Conservation (phyloP, 2,329 filamentous ascomycete species). For the Neopestalotiopsis sp. region DNA sequence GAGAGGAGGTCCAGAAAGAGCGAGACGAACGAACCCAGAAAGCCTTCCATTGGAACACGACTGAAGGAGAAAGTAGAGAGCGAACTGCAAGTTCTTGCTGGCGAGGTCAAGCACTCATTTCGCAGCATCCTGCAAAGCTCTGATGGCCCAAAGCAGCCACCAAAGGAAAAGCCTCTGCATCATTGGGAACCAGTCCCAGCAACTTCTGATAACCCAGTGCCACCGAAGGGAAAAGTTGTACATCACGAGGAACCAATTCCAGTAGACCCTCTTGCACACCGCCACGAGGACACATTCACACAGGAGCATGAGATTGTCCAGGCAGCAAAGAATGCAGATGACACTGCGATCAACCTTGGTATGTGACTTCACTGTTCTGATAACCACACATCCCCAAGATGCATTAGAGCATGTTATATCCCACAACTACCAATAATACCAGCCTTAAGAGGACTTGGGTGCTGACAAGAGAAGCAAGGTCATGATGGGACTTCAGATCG, state of each 20-base stretch:
- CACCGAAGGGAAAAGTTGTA: background rate
- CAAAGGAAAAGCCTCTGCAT: background rate
- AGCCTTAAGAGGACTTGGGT: background rate
- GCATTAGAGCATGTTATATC: background rate
- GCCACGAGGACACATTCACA: too few species aligned
- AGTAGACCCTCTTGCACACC: background rate
- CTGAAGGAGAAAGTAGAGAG: background rate
- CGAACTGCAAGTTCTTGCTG: background rate
- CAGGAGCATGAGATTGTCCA: background rate
- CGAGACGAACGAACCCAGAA: constrained; percentile 22
- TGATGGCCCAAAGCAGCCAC: background rate
- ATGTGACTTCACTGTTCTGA: background rate
- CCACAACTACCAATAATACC: background rate
- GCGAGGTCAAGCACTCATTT: background rate
- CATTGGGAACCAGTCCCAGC: too few species aligned
- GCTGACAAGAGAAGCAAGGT: constrained; percentile 6
- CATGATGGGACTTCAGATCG: constrained; percentile 9
- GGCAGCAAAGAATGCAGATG: background rate
- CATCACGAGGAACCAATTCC: background rate
- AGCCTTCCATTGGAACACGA: background rate
- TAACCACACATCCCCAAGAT: background rate
- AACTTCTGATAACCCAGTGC: too few species aligned
- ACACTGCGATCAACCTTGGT: background rate
- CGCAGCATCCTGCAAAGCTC: background rate
- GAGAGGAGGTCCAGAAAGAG: constrained; percentile 21